Base-by-base conservation (phyloP, 768 basidiomycete species). In the Hortiboletus campestris region DNA sequence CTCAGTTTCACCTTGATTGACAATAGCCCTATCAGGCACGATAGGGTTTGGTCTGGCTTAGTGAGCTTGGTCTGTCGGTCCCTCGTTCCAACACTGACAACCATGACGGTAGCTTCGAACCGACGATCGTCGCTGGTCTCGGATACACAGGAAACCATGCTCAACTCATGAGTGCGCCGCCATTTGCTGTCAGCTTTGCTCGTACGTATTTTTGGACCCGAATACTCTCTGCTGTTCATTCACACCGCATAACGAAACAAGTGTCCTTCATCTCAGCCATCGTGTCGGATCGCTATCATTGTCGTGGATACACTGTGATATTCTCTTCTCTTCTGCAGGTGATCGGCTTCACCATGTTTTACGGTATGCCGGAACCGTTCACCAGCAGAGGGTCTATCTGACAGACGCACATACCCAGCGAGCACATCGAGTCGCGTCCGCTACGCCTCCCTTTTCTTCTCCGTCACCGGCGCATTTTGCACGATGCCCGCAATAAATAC, bases 111-210 rank as follows among this genome's bases (percentile, higher is more conserved):
- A 38, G 36, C 36, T 38, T 38, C 36, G 36, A 17, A n/a, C 36
- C 36, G 4, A 38, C 85, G 9, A 88, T 92, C 69, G 81, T 91
- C 4, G 74, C 80, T 36, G 74, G 76, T 11, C 77, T 88, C 2
- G 86, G 85, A 31, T 86, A 80, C 64, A 75, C 76, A 2, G 76
- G 78, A 0, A 73, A 78, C 29, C 67, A 74, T n/a, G 80, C 84
- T 2, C 84, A 87, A 61, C 73, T 89, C 1, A 83, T 84, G 76
- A 84, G 79, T n/a, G 84, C 86, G 1, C 76, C 76, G 11, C 48
- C 48, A 16, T 39, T 29, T 19, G 48, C 28, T 6, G 36, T 39
- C 12, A 28, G 9, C 10, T 49, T 39, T n/a, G 32, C 28, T 36
- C 2, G 79, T 76, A 60, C 73, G 85, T 87, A 3, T n/a, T n/a